Evolutionary conservation across 176 grass and related monocot genomes (phyloP), one percentile per base, ranked within the genome.

Genomic region (Cymbopogon citratus): DNA sequence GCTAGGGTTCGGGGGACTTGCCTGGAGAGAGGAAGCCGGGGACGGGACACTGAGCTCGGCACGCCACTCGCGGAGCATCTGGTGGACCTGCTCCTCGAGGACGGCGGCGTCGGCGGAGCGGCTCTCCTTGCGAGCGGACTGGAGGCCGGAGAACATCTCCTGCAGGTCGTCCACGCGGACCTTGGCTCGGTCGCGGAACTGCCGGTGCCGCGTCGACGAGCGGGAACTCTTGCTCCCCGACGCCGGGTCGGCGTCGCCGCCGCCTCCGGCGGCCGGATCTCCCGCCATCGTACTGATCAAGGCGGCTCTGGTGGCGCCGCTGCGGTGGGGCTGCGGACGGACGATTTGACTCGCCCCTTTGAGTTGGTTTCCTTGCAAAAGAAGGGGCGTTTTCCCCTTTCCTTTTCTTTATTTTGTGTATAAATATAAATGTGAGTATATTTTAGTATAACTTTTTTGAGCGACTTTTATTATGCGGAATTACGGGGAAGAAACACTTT

Each of bases 11-110:
- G 60, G 61, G 38, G 61, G 34, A 14, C 66, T 65, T 71, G 66
- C 90, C 87, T 92, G 91, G 36, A 94, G 85, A 64, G 94, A 97
- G 76, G 87, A 88, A 23, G 94, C 92, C 4, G 94, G 94, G 48
- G 94, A 97, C 38, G 85, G 69, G 83, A 85, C 85, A 74, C 83
- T 92, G 83, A 97, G 94, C 89, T 97, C 94, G 57, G 87, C 73
- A 25, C 83, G 92, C 87, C 90, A 97, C 83, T 97, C 94, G 10
- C 94, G 92, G 57, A 97, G 94, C 94, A 97, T 97, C 74, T 89
- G 94, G 64, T 97, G 90, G 27, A 94, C 85, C 80, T 97, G 94
- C 82, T 90, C 92, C 63, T 97, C 94, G 74, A 97, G 87, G 70
- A 97, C 72, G 33, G 92, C 83, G 25, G 85, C 87, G 73, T 97